A percentile compares a stretch with the other conserved stretches of the same genome.
phyloP scores from a whole-genome alignment of 257 asterid species.

The Fraxinus americana region DNA sequence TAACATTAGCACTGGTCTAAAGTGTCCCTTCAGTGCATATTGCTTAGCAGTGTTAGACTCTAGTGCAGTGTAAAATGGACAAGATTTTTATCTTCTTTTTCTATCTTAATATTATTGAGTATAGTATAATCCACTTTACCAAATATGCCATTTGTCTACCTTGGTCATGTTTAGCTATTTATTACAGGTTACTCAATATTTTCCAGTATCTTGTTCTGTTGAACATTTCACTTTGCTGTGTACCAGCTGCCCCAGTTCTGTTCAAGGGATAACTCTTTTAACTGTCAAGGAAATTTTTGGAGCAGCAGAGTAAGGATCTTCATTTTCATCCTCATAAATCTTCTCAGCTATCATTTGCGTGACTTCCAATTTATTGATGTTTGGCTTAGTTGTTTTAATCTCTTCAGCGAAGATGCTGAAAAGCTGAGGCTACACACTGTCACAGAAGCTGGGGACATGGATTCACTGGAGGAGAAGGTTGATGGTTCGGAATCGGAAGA shows the following conservation, averaged over 20 bases:
- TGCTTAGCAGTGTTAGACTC: neutral
- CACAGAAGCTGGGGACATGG: conserved; percentile 79
- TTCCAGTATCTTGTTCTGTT: neutral
- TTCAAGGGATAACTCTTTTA: conserved; percentile 70
- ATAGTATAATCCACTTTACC: neutral
- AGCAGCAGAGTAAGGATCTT: conserved; percentile 81
- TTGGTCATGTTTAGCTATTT: neutral
- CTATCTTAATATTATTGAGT: neutral
- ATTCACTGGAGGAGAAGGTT: conserved; percentile 80
- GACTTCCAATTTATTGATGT: conserved; percentile 9
- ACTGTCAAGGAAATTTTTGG: conserved; percentile 89
- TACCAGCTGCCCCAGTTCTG: conserved; percentile 88
- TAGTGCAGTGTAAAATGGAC: neutral
- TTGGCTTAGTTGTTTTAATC: neutral
- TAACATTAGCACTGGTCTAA: neutral
- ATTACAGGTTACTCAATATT: neutral
- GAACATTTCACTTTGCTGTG: conserved; percentile 13
- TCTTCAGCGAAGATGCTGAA: conserved; percentile 88
- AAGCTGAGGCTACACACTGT: conserved; percentile 77
- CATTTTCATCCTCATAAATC: conserved; percentile 19
- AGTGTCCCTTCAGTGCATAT: neutral
- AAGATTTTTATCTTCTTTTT: neutral
- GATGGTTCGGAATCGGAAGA: conserved; percentile 56
- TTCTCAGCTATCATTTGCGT: neutral
- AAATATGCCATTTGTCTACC: neutral